Evolutionary conservation across 2,329 filamentous ascomycete species (phyloP).

Genomic region (Sphaceloma murrayae): DNA sequence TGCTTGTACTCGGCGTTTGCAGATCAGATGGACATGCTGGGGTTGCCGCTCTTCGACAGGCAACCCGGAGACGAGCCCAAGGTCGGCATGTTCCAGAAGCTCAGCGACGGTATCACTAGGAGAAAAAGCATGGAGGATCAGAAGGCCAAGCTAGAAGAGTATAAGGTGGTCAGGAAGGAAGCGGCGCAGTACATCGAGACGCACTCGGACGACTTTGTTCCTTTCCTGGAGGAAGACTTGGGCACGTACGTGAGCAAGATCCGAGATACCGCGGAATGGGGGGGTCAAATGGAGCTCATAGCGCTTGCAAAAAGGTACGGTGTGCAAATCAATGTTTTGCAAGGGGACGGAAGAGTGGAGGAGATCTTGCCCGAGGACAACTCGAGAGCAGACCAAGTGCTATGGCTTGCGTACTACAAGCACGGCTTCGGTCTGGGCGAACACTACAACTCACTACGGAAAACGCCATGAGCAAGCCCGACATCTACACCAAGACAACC

Average conservation of each 20-base stretch:
- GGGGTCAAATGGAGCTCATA: conserved; percentile 80
- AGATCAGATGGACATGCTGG: conserved; percentile 55
- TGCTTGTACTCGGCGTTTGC: conserved; percentile 89
- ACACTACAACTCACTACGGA: conserved; percentile 83
- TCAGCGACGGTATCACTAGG: conserved; percentile 13
- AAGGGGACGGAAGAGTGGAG: conserved; percentile 69
- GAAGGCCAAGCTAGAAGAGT: conserved; percentile 30
- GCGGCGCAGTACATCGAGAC: conserved; percentile 68
- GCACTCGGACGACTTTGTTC: conserved; percentile 70
- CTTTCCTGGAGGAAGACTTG: conserved; percentile 77
- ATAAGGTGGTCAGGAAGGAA: conserved; percentile 57
- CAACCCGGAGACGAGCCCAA: conserved; percentile 30
- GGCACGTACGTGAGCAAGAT: conserved; percentile 66
- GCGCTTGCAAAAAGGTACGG: conserved; percentile 74
- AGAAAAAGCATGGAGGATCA: conserved; percentile 19
- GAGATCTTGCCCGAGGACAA: conserved; percentile 52
- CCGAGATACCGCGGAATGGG: conserved; percentile 85
- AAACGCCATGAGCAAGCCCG: conserved; percentile 18
- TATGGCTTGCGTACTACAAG: conserved; percentile 92
- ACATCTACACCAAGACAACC: neutral
- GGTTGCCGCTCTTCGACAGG: conserved; percentile 40
- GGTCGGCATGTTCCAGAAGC: conserved; percentile 12
- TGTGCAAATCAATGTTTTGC: conserved; percentile 73
- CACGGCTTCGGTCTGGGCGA: conserved; percentile 91
- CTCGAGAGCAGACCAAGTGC: conserved; percentile 41